Percentiles rank a stretch among this genome's conserved stretches.
Conservation (phyloP, 2,329 filamentous ascomycete species). For the Aspergillus unguis region DNA sequence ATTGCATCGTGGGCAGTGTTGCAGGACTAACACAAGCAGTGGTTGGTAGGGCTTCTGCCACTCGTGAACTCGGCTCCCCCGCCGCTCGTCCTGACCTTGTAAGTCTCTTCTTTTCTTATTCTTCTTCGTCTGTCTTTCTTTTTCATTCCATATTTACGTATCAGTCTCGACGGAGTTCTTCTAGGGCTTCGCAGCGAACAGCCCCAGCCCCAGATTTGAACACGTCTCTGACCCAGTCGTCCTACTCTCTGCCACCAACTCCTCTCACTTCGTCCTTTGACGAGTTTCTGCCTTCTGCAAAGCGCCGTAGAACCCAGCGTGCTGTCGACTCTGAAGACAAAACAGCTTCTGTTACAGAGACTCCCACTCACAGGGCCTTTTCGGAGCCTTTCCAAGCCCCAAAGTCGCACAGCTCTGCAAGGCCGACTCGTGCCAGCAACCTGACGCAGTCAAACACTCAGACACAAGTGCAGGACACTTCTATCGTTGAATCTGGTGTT, state of each 20-base stretch:
- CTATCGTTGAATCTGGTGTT: not conserved
- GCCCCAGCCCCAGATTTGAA: conserved; percentile 17
- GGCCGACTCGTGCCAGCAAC: conserved; percentile 10
- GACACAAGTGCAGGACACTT: not conserved
- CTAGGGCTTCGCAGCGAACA: conserved; percentile 20
- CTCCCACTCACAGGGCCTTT: conserved; percentile 7
- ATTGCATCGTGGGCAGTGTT: not conserved
- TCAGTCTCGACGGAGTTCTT: conserved; percentile 18
- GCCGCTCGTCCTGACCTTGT: conserved; percentile 12
- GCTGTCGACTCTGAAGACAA: conserved; percentile 15
- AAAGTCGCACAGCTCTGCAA: conserved; percentile 8
- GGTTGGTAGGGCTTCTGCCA: conserved; percentile 20
- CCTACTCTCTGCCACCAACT: conserved; percentile 22
- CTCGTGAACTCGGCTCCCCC: conserved; percentile 18
- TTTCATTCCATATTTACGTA: not conserved
- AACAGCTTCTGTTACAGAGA: conserved; percentile 6
- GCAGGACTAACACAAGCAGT: conserved; percentile 15
- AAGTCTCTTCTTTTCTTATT: conserved; percentile 11
- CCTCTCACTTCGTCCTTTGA: conserved; percentile 23
- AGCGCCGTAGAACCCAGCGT: conserved; percentile 20
- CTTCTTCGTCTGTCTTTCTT: not conserved
- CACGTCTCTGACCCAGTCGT: conserved; percentile 16
- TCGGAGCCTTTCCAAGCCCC: conserved; percentile 7
- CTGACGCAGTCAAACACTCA: conserved; percentile 10
- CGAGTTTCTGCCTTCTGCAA: conserved; percentile 19